Evolutionary conservation across 2,329 filamentous ascomycete genomes (phyloP).

Genomic region (Remersonia thermophila): DNA sequence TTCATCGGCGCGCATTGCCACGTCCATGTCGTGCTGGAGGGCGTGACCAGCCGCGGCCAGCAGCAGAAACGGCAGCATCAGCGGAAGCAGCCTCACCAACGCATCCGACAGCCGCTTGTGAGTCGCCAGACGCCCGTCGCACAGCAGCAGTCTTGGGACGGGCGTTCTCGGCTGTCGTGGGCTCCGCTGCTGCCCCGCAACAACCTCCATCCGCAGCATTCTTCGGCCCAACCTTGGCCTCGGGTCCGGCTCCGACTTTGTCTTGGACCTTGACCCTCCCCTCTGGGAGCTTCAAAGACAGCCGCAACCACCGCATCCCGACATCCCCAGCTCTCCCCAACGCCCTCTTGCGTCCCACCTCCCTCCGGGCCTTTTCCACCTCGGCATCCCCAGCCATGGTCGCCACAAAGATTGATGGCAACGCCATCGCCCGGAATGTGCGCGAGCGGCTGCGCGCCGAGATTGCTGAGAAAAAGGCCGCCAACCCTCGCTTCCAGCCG

Average conservation of each 20-base stretch:
- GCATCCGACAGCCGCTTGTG: too few species aligned
- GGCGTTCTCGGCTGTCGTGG: slow-evolving; percentile 10
- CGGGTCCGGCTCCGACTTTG: slow-evolving; percentile 6
- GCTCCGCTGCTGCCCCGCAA: slow-evolving; percentile 9
- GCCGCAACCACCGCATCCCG: slow-evolving; percentile 6
- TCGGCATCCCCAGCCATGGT: slow-evolving; percentile 50
- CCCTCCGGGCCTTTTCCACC: slow-evolving; percentile 28
- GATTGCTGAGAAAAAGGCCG: slow-evolving; percentile 68
- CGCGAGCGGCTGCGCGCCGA: slow-evolving; percentile 68
- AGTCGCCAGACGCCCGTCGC: too few species aligned
- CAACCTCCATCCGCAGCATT: too few species aligned
- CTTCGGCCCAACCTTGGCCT: too few species aligned
- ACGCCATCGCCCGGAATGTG: slow-evolving; percentile 83
- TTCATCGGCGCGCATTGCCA: too few species aligned
- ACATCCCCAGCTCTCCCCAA: slow-evolving; percentile 1
- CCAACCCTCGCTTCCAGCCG: slow-evolving; percentile 79
- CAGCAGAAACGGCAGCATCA: background rate
- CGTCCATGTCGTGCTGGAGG: background rate
- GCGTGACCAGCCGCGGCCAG: background rate
- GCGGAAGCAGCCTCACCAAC: too few species aligned
- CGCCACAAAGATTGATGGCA: slow-evolving; percentile 89
- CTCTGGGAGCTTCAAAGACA: slow-evolving; percentile 6
- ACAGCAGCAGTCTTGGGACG: too few species aligned
- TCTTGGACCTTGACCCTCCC: background rate
- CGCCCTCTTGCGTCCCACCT: slow-evolving; percentile 7